Evolutionary conservation across 768 basidiomycete genomes (phyloP).

Genomic region (Mycena belliarum): DNA sequence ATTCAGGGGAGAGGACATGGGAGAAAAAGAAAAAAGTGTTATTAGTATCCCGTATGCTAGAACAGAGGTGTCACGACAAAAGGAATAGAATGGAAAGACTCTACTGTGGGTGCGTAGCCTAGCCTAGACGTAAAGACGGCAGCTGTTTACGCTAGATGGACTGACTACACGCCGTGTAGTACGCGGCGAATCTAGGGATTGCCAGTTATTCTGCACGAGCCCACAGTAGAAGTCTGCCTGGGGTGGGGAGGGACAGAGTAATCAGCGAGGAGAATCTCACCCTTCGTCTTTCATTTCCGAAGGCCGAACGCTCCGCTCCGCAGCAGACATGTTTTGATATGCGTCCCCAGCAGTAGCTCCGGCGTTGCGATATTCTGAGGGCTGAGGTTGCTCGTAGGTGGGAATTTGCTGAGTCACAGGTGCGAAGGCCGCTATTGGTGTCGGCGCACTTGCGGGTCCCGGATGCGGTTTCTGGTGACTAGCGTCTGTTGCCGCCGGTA

Average conservation of each 20-base stretch:
- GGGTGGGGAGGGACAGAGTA: slow-evolving; percentile 1
- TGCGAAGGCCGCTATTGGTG: slow-evolving; percentile 19
- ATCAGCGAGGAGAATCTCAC: slow-evolving; percentile 58
- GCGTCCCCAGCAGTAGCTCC: slow-evolving; percentile 37
- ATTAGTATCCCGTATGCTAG: slow-evolving; percentile 82
- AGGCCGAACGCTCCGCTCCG: slow-evolving; percentile 72
- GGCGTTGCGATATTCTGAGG: slow-evolving; percentile 49
- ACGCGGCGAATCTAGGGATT: slow-evolving; percentile 29
- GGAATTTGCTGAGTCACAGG: slow-evolving; percentile 69
- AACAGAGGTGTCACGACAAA: slow-evolving; percentile 65
- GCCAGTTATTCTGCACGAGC: slow-evolving; percentile 13
- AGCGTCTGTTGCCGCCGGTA: slow-evolving; percentile 6
- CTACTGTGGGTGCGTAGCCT: slow-evolving; percentile 78
- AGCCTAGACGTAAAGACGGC: slow-evolving; percentile 72
- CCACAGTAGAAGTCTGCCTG: slow-evolving; percentile 12
- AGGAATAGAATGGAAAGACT: slow-evolving; percentile 60
- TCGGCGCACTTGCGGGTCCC: slow-evolving; percentile 13
- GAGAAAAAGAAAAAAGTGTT: slow-evolving; percentile 58
- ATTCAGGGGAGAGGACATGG: slow-evolving; percentile 25
- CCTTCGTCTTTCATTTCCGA: slow-evolving; percentile 98
- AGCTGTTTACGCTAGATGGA: slow-evolving; percentile 50
- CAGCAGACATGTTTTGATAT: slow-evolving; percentile 41
- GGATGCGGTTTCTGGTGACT: slow-evolving; percentile 16
- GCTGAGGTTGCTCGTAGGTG: slow-evolving; percentile 70
- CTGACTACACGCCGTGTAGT: too few species aligned